Base-by-base conservation (phyloP, 148 eudicot genomes). In the Silene conica region DNA sequence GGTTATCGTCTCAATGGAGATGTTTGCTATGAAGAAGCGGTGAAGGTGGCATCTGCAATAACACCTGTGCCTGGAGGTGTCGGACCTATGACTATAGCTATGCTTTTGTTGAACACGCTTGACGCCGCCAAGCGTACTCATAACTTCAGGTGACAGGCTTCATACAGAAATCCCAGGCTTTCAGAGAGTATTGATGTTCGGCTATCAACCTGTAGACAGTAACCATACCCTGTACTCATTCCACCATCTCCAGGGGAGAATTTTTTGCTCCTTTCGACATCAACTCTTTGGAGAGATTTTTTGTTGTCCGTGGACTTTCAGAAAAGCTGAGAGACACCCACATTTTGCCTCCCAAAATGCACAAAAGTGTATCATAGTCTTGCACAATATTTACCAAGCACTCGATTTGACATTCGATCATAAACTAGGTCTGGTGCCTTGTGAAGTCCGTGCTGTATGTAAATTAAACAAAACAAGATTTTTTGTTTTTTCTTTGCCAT, bases 61-160 rank as follows among this genome's bases (percentile, higher is more conserved):
- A 90, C 92, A 26, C 96, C 96, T 16, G 96, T 90, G 60, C 96
- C 91, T 28, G 92, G 92, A 75, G 96, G 96, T 57, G 96, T 90
- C 10, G 96, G 96, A 46, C 91, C 96, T 2, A 90, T 90, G 96
- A 90, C 96, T 19, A 76, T 90, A 25, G 96, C 96, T 46, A 90
- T 90, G 96, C 89, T 90, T 65, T 85, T 90, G 19, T 58, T 56
- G 69, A 90, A 89, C 85, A 90, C 96, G 10, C 90, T 90, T 18
- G 82, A 80, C 60, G 75, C 96, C 4, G 96, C 96, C 18, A 87
- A 83, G 63, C 91, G 91, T 28, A 63, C 80, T 31, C 71, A 69
- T 70, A 72, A 74, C 72, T 80, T 89, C 70, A 23, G 57, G 50
- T 82, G 78, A 80, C 55, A 50, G 55, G n/a, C n/a, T n/a, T 50